phyloP scores from a whole-genome alignment of 352 stramenopile species.

The Pythium chondricola region DNA sequence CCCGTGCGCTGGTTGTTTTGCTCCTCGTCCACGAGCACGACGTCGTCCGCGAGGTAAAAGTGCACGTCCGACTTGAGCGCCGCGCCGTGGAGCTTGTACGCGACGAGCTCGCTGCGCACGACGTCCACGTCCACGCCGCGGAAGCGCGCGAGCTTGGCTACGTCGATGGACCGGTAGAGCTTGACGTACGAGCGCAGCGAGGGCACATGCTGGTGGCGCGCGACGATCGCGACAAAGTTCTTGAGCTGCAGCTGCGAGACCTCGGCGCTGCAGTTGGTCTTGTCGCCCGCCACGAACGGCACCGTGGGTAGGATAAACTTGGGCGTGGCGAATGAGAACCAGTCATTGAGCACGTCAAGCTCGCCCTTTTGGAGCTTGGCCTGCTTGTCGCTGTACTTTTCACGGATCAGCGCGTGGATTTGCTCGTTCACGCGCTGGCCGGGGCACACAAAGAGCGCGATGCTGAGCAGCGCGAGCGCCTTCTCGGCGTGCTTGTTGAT shows the following conservation, averaged over 20 bases:
- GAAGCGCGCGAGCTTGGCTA: slow-evolving; percentile 93
- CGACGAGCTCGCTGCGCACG: slow-evolving; percentile 72
- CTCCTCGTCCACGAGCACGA: slow-evolving; percentile 83
- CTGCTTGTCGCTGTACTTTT: slow-evolving; percentile 94
- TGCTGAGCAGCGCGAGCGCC: slow-evolving; percentile 91
- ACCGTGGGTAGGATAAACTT: slow-evolving; percentile 93
- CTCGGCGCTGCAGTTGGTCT: slow-evolving; percentile 45
- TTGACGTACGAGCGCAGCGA: slow-evolving; percentile 95
- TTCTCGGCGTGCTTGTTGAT: slow-evolving; percentile 94
- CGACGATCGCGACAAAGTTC: slow-evolving; percentile 89
- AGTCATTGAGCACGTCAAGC: slow-evolving; percentile 71
- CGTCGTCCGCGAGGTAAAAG: slow-evolving; percentile 71
- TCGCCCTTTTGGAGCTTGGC: slow-evolving; percentile 80
- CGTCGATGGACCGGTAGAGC: slow-evolving; percentile 94
- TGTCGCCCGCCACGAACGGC: slow-evolving; percentile 35
- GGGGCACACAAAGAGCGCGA: slow-evolving; percentile 87
- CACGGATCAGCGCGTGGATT: slow-evolving; percentile 84
- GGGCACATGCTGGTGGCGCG: slow-evolving; percentile 78
- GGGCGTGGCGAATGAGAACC: slow-evolving; percentile 91
- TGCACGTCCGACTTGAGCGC: slow-evolving; percentile 73
- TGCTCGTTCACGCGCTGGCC: slow-evolving; percentile 81
- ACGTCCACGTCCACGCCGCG: slow-evolving; percentile 66
- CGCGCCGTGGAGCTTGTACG: slow-evolving; percentile 64
- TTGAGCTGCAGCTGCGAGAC: slow-evolving; percentile 71
- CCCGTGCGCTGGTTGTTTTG: slow-evolving; percentile 79